Evolutionary conservation across 1,139 yeast species (phyloP).

Genomic region (Geotrichum citri-aurantii): DNA sequence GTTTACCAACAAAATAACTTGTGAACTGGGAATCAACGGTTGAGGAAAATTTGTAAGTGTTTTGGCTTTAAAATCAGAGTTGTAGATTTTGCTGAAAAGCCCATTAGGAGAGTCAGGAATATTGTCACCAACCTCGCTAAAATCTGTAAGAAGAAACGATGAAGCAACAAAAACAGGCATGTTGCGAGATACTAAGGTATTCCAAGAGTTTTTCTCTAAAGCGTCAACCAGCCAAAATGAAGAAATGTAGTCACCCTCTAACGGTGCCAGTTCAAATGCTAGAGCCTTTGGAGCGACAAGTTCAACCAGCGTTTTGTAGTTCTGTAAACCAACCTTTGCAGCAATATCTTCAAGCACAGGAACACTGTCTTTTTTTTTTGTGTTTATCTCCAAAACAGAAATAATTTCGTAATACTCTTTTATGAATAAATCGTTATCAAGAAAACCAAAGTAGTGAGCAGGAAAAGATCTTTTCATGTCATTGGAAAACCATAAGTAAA

Average conservation of each 20-base stretch:
- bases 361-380: not conserved
- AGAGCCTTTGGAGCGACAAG: constrained; percentile 4
- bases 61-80: not conserved
- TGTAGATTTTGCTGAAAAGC: constrained; percentile 4
- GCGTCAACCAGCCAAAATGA: constrained; percentile 6
- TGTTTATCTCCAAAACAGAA: constrained; percentile 1
- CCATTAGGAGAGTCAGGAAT: not conserved
- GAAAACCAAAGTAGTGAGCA: constrained; percentile 7
- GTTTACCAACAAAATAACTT: not conserved
- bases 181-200: not conserved
- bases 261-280: constrained; percentile 11
- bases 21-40: constrained; percentile 2
- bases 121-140: not conserved
- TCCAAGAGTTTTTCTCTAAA: constrained; percentile 7
- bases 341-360: constrained; percentile 5
- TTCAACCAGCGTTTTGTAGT: not conserved
- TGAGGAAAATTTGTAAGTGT: constrained; percentile 10
- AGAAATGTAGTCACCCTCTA: not conserved
- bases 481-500: constrained; percentile 13
- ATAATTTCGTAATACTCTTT: constrained; percentile 6
- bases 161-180: constrained; percentile 8
- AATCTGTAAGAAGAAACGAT: constrained; percentile 9
- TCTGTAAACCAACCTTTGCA: not conserved
- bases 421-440: constrained; percentile 1
- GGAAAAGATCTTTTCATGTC: constrained; percentile 7